Conservation (phyloP, 2,329 filamentous ascomycete species). For the Beauveria medogensis region DNA sequence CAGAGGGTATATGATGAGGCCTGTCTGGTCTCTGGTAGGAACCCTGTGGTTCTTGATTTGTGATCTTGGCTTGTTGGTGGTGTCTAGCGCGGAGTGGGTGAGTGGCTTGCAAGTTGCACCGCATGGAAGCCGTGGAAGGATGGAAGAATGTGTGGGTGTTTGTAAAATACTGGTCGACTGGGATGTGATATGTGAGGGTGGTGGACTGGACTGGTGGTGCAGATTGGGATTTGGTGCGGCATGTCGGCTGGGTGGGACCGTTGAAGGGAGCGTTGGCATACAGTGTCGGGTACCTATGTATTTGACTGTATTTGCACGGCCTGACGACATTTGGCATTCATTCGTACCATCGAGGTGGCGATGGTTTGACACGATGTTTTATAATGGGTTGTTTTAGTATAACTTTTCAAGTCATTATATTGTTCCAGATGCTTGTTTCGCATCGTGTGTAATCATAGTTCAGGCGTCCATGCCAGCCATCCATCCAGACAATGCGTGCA, state of each 20-base stretch:
- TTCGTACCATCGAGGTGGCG: neutral
- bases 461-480: too few relatives aligned
- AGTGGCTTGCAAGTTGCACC: neutral
- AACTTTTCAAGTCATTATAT: neutral
- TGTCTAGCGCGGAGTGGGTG: neutral
- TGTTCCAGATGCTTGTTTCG: too few relatives aligned
- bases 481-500: too few relatives aligned
- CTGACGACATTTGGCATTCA: slow-evolving; percentile 7
- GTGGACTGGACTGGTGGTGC: neutral
- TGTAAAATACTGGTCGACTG: neutral
- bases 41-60: neutral
- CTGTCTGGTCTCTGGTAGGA: neutral
- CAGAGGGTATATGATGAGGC: neutral
- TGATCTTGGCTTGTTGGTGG: neutral
- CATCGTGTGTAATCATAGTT: neutral
- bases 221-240: neutral
- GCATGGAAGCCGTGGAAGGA: slow-evolving; percentile 3
- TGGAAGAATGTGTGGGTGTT: neutral
- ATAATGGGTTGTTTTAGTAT: neutral
- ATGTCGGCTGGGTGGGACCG: neutral
- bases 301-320: neutral
- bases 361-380: neutral
- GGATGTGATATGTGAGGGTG: neutral
- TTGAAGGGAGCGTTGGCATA: too few relatives aligned
- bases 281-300: neutral